Evolutionary conservation across 1,284 basidiomycete genomes (phyloP).

Genomic region (Ustilago tritici): DNA sequence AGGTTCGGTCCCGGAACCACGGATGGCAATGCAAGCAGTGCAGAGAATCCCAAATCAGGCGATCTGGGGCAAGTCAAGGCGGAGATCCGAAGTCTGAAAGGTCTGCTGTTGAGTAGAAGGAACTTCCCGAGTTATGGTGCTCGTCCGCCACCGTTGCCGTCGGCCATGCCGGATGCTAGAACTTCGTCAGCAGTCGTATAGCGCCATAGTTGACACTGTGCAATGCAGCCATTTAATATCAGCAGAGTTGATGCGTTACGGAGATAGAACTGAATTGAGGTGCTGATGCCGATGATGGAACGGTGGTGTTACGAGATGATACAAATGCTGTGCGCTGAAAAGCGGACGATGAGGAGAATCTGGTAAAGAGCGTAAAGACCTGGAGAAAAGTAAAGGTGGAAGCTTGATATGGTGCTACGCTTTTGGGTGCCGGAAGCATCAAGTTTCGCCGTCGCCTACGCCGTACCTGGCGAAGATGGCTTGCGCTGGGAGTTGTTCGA

Average conservation of each 20-base stretch:
- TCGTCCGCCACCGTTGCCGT: constrained; percentile 38
- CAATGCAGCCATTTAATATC: not conserved
- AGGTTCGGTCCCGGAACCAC: constrained; percentile 18
- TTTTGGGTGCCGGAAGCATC: not conserved
- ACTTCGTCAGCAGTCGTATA: constrained; percentile 35
- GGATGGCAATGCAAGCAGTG: constrained; percentile 10
- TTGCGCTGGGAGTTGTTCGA: constrained; percentile 37
- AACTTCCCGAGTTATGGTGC: constrained; percentile 58
- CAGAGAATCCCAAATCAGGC: constrained; percentile 32
- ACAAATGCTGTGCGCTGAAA: not conserved
- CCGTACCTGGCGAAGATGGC: constrained; percentile 37
- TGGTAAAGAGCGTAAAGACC: not conserved
- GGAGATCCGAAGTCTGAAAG: constrained; percentile 66
- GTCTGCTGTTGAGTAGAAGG: constrained; percentile 59
- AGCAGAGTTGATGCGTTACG: not conserved
- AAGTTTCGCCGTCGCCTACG: constrained; percentile 15
- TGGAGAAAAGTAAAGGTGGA: not conserved
- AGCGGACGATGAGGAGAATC: not conserved
- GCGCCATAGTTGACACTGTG: not conserved
- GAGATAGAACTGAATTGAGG: not conserved
- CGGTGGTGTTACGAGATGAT: not conserved
- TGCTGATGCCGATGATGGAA: not conserved
- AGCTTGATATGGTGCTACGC: too few relatives aligned
- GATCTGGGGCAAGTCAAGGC: constrained; percentile 66
- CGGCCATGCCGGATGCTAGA: constrained; percentile 12